Evolutionary conservation across 176 grass and related monocot genomes (phyloP).

Genomic region (Pontederia paniculata): DNA sequence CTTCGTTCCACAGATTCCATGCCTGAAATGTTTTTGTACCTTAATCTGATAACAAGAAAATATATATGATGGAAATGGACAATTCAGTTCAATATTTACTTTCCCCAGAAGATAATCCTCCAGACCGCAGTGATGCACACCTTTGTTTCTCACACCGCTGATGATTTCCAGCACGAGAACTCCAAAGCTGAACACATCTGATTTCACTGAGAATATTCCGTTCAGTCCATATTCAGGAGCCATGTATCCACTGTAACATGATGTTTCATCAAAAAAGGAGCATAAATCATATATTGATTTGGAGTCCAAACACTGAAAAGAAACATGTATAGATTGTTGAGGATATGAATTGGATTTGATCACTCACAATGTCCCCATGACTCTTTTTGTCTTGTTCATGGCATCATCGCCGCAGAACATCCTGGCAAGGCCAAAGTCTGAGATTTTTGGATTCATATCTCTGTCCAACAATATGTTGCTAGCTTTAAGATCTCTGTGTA

Average conservation of each 20-base stretch:
- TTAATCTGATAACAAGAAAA: background rate
- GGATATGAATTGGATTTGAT: too few species aligned
- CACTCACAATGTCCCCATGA: too few species aligned
- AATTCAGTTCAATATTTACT: background rate
- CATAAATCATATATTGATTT: too few species aligned
- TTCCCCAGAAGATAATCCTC: background rate
- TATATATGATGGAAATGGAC: background rate
- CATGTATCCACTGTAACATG: slow-evolving; percentile 15
- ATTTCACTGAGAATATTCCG: slow-evolving; percentile 12
- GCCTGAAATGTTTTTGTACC: background rate
- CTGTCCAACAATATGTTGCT: too few species aligned
- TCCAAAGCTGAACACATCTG: slow-evolving; percentile 22
- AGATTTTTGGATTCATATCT: too few species aligned
- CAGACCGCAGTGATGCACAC: background rate
- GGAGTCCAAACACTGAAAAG: too few species aligned
- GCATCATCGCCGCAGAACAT: too few species aligned
- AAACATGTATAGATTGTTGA: too few species aligned
- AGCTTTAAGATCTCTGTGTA: too few species aligned
- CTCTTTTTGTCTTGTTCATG: too few species aligned
- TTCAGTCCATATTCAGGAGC: slow-evolving; percentile 18
- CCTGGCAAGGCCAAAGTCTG: too few species aligned
- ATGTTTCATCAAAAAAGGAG: too few species aligned
- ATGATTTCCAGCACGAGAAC: slow-evolving; percentile 13
- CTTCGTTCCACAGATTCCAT: slow-evolving; percentile 9
- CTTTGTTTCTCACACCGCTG: slow-evolving; percentile 9